These are phyloP conservation scores for Cymbopogon flexuosus DNA, from an alignment of 202 grass and related monocot species.

Conservation along the genomic window DNA sequence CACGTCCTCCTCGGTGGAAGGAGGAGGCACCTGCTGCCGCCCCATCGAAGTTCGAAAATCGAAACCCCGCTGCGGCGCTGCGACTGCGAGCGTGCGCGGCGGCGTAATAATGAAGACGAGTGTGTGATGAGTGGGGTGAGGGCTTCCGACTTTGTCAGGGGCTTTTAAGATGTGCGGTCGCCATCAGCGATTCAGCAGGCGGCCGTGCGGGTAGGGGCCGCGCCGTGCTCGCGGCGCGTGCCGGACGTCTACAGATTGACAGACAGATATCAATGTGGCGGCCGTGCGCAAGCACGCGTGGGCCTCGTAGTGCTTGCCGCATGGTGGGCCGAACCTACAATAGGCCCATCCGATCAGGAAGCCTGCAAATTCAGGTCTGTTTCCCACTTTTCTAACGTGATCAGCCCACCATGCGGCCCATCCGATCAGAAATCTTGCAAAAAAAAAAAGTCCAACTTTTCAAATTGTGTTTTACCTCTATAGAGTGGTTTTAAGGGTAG, in stretches of 20 bases:
- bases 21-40: not conserved
- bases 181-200: slow-evolving; percentile 29
- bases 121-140: not conserved
- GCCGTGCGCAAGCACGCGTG: not conserved
- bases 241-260: not conserved
- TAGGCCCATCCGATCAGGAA: not conserved
- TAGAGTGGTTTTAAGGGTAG: too few species aligned
- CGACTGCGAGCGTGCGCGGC: not conserved
- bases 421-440: too few species aligned
- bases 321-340: not conserved
- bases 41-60: not conserved
- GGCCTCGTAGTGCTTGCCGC: not conserved
- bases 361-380: not conserved
- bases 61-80: not conserved
- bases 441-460: too few species aligned
- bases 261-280: not conserved
- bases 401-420: not conserved
- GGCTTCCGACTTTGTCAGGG: not conserved
- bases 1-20: not conserved
- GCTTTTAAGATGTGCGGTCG: slow-evolving; percentile 41
- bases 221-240: not conserved
- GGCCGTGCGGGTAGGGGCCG: not conserved
- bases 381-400: not conserved
- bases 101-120: slow-evolving; percentile 18
- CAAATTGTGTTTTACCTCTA: too few species aligned